Conservation (phyloP, 345 rosid genomes). For the Dimocarpus longan region DNA sequence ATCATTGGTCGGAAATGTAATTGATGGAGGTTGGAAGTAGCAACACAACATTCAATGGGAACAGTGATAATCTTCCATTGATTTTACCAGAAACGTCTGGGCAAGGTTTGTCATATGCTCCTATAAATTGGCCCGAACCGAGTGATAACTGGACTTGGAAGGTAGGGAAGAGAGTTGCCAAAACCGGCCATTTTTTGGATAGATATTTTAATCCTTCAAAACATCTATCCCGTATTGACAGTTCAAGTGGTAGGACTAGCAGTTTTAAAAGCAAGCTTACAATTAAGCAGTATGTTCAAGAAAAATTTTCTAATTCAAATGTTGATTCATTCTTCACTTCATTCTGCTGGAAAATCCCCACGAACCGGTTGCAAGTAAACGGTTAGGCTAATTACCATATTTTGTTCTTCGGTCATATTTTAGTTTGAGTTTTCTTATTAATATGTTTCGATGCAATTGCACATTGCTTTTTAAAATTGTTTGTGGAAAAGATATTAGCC, state of each 20-base stretch:
- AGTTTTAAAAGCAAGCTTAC: constrained; percentile 55
- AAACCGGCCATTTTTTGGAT: constrained; percentile 46
- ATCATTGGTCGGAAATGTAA: constrained; percentile 32
- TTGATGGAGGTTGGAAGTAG: constrained; percentile 33
- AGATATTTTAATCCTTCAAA: constrained; percentile 72
- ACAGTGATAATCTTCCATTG: constrained; percentile 34
- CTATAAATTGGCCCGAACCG: constrained; percentile 55
- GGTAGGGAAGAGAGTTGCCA: constrained; percentile 51
- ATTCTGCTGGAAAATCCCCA: constrained; percentile 74
- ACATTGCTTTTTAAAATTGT: background rate
- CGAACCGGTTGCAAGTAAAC: constrained; percentile 20
- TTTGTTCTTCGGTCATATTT: background rate
- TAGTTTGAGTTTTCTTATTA: constrained; percentile 4
- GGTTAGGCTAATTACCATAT: constrained; percentile 44
- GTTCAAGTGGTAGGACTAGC: background rate
- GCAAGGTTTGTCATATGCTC: constrained; percentile 72
- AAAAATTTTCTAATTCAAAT: constrained; percentile 52
- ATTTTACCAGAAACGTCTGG: constrained; percentile 57
- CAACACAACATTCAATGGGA: constrained; percentile 20
- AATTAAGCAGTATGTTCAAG: constrained; percentile 42
- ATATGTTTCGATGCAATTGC: background rate
- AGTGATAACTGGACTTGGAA: constrained; percentile 75
- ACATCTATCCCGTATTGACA: constrained; percentile 26
- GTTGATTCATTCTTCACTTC: constrained; percentile 60
- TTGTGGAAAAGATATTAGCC: background rate